A percentile compares a stretch with the other conserved stretches of the same genome.
Conservation (phyloP, 2,329 filamentous ascomycete genomes). For the Knufia fluminis region DNA sequence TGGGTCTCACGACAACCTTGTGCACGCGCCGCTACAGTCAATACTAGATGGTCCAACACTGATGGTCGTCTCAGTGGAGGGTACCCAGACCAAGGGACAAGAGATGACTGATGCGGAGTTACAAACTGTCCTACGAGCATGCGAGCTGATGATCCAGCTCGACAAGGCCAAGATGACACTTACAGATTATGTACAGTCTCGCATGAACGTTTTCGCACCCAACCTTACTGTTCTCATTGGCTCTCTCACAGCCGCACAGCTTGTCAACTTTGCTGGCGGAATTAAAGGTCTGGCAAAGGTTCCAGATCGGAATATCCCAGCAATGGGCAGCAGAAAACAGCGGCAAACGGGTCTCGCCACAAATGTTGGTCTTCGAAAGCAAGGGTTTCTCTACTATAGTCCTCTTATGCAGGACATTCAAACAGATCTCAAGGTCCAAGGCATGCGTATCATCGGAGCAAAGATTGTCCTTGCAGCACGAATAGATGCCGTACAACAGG, state of each 20-base stretch:
- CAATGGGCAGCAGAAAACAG: slow-evolving; percentile 82
- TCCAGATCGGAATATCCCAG: slow-evolving; percentile 83
- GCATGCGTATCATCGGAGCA: slow-evolving; percentile 85
- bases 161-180: slow-evolving; percentile 79
- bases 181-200: slow-evolving; percentile 89
- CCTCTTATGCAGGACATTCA: slow-evolving; percentile 79
- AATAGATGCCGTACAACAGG: slow-evolving; percentile 76
- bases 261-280: slow-evolving; percentile 91
- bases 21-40: slow-evolving; percentile 64
- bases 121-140: slow-evolving; percentile 63
- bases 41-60: slow-evolving; percentile 81
- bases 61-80: slow-evolving; percentile 94
- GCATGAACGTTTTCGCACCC: slow-evolving; percentile 92
- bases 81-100: slow-evolving; percentile 75
- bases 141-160: slow-evolving; percentile 78
- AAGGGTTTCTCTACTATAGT: slow-evolving; percentile 88
- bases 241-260: slow-evolving; percentile 83
- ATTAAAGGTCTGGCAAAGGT: slow-evolving; percentile 82
- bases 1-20: slow-evolving; percentile 65
- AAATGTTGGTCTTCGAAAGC: slow-evolving; percentile 80
- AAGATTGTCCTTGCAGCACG: slow-evolving; percentile 92
- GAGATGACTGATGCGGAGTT: slow-evolving; percentile 69
- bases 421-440: slow-evolving; percentile 79
- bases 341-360: slow-evolving; percentile 76
- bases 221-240: slow-evolving; percentile 87